Conservation (phyloP, 23 red algal species). For the Chondrus crispus region DNA sequence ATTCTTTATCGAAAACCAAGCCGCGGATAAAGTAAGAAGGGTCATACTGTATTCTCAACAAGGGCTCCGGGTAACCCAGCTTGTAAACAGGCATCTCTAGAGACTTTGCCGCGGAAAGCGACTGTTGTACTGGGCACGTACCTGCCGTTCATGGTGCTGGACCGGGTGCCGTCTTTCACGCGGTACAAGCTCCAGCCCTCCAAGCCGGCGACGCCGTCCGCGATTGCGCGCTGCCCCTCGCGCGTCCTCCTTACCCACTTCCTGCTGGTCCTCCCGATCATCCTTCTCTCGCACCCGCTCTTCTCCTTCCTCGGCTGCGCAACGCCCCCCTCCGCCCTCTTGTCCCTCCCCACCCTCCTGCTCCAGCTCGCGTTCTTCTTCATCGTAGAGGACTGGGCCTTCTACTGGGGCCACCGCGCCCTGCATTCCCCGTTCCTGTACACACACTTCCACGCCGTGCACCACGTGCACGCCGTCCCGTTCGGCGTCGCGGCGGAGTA, state of each 20-base stretch:
- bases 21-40: slow-evolving; percentile 84
- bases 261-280: slow-evolving; percentile 85
- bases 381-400: slow-evolving; percentile 87
- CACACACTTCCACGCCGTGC: slow-evolving; percentile 76
- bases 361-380: slow-evolving; percentile 83
- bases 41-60: slow-evolving; percentile 83
- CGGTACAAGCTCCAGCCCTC: slow-evolving; percentile 58
- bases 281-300: slow-evolving; percentile 87
- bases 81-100: slow-evolving; percentile 71
- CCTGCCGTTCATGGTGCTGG: slow-evolving; percentile 46
- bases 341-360: slow-evolving; percentile 47
- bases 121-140: too few relatives aligned
- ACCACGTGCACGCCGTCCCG: slow-evolving; percentile 87
- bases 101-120: slow-evolving; percentile 70
- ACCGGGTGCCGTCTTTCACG: slow-evolving; percentile 32
- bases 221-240: slow-evolving; percentile 41
- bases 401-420: slow-evolving; percentile 95
- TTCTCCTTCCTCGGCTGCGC: slow-evolving; percentile 63
- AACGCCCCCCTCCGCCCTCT: not conserved
- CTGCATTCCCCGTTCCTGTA: slow-evolving; percentile 93
- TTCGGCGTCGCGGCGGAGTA: slow-evolving; percentile 94
- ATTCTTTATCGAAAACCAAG: slow-evolving; percentile 90
- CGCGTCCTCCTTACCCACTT: slow-evolving; percentile 75
- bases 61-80: slow-evolving; percentile 78
- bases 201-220: not conserved